Conservation (phyloP, 179 eudicot species). For the Sideroxylon spinosum region DNA sequence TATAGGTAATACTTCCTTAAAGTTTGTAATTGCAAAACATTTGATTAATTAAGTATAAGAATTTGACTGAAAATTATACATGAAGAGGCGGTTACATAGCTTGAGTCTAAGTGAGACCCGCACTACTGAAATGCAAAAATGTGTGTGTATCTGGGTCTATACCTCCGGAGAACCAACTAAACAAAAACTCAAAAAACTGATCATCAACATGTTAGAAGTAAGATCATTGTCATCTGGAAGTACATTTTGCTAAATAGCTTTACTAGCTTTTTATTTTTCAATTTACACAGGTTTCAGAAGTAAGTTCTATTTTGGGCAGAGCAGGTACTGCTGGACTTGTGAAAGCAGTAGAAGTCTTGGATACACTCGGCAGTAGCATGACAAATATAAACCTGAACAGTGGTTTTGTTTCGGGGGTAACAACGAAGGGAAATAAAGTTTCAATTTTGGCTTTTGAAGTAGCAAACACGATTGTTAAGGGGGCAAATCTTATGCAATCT, state of each 20-base stretch:
- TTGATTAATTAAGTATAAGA: no score
- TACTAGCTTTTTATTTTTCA: background rate
- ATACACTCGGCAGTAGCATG: conserved; percentile 97
- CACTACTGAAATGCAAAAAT: no score
- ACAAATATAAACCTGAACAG: conserved; percentile 73
- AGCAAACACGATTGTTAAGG: conserved; percentile 91
- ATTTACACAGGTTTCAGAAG: conserved; percentile 69
- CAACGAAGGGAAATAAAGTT: conserved; percentile 68
- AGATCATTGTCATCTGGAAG: background rate
- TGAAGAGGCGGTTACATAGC: no score
- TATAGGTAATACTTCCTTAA: no score
- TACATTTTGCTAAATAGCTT: background rate
- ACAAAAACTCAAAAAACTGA: no score
- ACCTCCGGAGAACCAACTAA: no score
- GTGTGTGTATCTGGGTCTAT: no score
- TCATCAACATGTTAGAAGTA: no score
- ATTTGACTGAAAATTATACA: no score
- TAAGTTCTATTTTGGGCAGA: conserved; percentile 69
- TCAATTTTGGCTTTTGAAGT: conserved; percentile 90
- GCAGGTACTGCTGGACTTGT: conserved; percentile 75
- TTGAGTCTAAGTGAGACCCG: no score
- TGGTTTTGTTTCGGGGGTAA: conserved; percentile 80
- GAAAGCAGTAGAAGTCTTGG: conserved; percentile 92
- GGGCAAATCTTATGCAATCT: conserved; percentile 89
- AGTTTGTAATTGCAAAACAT: no score